Evolutionary conservation across 169 alveolate species (phyloP).

Genomic region (Plasmodium ovale): DNA sequence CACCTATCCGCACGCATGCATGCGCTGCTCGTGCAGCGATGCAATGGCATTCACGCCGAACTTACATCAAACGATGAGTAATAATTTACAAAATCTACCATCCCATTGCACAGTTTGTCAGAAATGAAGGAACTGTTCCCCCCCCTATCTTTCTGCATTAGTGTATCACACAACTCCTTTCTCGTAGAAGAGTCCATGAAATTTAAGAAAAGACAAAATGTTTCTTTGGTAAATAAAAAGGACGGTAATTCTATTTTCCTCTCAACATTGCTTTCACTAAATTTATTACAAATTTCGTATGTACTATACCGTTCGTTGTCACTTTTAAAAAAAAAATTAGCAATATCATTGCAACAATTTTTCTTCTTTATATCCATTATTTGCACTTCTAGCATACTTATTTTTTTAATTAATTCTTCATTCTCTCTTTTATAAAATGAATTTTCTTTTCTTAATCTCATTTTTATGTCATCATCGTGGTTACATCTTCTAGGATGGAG

Average conservation of each 20-base stretch:
- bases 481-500: background rate
- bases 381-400: constrained; percentile 41
- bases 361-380: constrained; percentile 26
- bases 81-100: constrained; percentile 7
- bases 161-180: constrained; percentile 1
- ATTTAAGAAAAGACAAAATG: constrained; percentile 38
- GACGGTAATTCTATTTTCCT: constrained; percentile 7
- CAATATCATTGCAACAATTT: background rate
- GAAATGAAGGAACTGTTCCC: background rate
- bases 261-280: background rate
- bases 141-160: background rate
- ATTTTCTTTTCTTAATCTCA: constrained; percentile 41
- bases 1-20: no score
- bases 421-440: constrained; percentile 32
- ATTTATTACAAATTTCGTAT: background rate
- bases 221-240: constrained; percentile 36
- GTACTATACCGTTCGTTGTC: constrained; percentile 7
- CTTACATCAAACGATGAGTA: constrained; percentile 39
- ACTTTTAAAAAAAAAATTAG: constrained; percentile 43
- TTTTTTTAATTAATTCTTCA: constrained; percentile 35
- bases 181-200: constrained; percentile 15
- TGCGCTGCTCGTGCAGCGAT: background rate
- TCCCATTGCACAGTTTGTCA: constrained; percentile 2
- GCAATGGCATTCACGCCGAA: background rate
- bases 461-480: background rate